Conservation (phyloP, 2,329 filamentous ascomycete genomes). For the Claviceps capensis region DNA sequence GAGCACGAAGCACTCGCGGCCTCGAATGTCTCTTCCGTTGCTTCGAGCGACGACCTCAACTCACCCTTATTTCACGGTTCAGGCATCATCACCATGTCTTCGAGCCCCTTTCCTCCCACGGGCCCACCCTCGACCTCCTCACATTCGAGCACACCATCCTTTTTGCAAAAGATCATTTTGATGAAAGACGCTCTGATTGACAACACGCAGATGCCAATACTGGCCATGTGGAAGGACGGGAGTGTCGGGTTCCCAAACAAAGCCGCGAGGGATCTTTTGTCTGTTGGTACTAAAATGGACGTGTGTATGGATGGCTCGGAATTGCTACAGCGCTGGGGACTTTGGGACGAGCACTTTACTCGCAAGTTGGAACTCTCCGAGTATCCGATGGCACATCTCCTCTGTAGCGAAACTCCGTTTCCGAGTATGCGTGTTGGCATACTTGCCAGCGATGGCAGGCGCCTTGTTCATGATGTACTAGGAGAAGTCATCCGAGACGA, state of each 20-base stretch:
- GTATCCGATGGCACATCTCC: slow-evolving; percentile 51
- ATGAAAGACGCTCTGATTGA: slow-evolving; percentile 70
- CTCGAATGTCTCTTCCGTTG: slow-evolving; percentile 32
- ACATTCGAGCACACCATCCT: slow-evolving; percentile 44
- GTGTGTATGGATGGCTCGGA: slow-evolving; percentile 34
- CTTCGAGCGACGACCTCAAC: slow-evolving; percentile 33
- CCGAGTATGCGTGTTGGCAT: slow-evolving; percentile 48
- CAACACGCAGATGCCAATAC: slow-evolving; percentile 58
- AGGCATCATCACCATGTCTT: slow-evolving; percentile 35
- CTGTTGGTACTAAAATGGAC: slow-evolving; percentile 25
- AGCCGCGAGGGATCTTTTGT: slow-evolving; percentile 42
- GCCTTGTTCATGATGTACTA: slow-evolving; percentile 47
- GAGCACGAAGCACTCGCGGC: slow-evolving; percentile 30
- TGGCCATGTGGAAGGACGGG: slow-evolving; percentile 72
- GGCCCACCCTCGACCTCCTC: slow-evolving; percentile 47
- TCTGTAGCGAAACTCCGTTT: slow-evolving; percentile 48
- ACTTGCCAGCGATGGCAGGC: slow-evolving; percentile 36
- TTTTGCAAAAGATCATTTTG: slow-evolving; percentile 57
- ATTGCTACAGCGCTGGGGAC: slow-evolving; percentile 43
- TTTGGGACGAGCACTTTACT: slow-evolving; percentile 56
- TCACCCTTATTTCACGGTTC: slow-evolving; percentile 38
- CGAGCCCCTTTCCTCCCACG: slow-evolving; percentile 50
- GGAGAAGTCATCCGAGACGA: slow-evolving; percentile 57
- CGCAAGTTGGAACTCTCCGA: slow-evolving; percentile 42
- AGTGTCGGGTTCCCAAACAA: slow-evolving; percentile 61